These are phyloP conservation scores for Tolypocladium endophyticum DNA, from an alignment of 2,329 filamentous ascomycete species.

Conservation along the genomic window DNA sequence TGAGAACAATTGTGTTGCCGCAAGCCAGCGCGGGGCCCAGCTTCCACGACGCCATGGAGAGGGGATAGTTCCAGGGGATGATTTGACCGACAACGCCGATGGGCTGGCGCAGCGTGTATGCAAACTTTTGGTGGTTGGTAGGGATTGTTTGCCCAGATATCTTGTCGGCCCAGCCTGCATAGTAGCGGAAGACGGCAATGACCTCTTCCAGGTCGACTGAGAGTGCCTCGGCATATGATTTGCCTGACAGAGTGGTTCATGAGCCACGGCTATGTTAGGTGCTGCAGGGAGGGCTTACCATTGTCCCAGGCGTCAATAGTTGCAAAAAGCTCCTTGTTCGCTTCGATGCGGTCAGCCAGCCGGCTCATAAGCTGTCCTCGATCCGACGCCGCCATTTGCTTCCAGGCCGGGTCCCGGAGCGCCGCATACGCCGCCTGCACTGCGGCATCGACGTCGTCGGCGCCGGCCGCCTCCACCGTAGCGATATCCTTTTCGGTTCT, in stretches of 20 bases:
- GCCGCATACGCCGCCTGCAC: constrained; percentile 48
- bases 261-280: neutral
- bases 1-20: constrained; percentile 54
- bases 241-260: neutral
- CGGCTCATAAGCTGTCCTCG: constrained; percentile 61
- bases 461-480: constrained; percentile 18
- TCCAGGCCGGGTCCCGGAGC: constrained; percentile 58
- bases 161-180: constrained; percentile 71
- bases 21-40: constrained; percentile 59
- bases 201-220: constrained; percentile 50
- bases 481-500: constrained; percentile 22
- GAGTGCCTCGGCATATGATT: constrained; percentile 53
- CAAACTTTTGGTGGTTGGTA: constrained; percentile 56
- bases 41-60: constrained; percentile 49
- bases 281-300: constrained; percentile 28
- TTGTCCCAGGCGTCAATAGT: constrained; percentile 73
- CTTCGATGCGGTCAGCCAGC: constrained; percentile 59
- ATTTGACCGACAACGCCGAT: constrained; percentile 66
- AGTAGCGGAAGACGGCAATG: constrained; percentile 51
- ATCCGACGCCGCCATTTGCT: constrained; percentile 53
- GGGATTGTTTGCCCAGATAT: constrained; percentile 67
- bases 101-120: constrained; percentile 65
- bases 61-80: constrained; percentile 65
- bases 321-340: constrained; percentile 41
- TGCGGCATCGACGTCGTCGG: constrained; percentile 20